Percentiles rank a stretch among this genome's conserved stretches.
These are phyloP conservation scores for Rhodotorula babjevae DNA, from an alignment of 768 basidiomycete genomes.

Conservation along the genomic window DNA sequence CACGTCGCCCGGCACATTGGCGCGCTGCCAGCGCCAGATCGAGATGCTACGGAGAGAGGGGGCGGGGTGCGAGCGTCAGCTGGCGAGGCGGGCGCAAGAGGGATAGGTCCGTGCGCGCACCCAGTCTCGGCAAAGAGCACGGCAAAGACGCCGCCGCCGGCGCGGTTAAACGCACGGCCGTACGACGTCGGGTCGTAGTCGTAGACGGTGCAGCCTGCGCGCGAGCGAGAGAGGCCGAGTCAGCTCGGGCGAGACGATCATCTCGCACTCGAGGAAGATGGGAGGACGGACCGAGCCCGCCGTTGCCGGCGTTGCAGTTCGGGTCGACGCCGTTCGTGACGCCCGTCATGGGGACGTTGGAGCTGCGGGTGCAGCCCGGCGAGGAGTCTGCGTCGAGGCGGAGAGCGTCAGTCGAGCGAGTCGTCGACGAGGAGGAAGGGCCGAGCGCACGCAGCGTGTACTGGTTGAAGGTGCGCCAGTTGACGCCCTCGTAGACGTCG, in stretches of 20 bases:
- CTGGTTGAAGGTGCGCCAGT: constrained; percentile 50
- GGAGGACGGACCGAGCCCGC: not conserved
- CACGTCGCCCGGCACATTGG: constrained; percentile 38
- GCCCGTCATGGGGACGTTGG: constrained; percentile 41
- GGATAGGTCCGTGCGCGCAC: constrained; percentile 45
- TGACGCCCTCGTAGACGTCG: constrained; percentile 47
- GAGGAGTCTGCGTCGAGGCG: constrained; percentile 14
- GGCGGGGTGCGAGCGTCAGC: not conserved
- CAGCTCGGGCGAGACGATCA: constrained; percentile 38
- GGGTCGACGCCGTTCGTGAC: constrained; percentile 44
- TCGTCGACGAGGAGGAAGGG: constrained; percentile 49
- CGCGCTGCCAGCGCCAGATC: constrained; percentile 54
- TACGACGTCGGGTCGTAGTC: constrained; percentile 48
- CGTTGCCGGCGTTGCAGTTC: constrained; percentile 45
- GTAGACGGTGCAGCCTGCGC: constrained; percentile 51
- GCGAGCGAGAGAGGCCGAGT: constrained; percentile 36
- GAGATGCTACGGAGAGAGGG: constrained; percentile 44
- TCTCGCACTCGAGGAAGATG: not conserved
- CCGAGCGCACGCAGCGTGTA: constrained; percentile 45
- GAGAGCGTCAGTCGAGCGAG: constrained; percentile 22
- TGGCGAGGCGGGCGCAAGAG: constrained; percentile 29
- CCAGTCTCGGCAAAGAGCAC: constrained; percentile 11
- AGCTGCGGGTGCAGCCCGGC: constrained; percentile 22
- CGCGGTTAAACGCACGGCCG: constrained; percentile 52
- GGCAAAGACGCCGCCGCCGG: constrained; percentile 52